Conservation (phyloP, 106 monocot species). For the Vanilla planifolia region DNA sequence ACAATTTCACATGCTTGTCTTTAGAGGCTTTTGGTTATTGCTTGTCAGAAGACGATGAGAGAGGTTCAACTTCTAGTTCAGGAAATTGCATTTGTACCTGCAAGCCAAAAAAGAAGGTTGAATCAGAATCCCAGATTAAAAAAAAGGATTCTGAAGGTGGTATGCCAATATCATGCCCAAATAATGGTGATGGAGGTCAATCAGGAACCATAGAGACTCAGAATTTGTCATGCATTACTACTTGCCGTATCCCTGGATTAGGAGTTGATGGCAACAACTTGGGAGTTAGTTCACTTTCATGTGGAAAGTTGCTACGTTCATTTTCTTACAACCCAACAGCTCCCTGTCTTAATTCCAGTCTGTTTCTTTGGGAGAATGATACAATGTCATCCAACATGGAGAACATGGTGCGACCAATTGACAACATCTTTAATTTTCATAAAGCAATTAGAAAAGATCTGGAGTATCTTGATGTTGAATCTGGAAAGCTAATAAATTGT, state of each 20-base stretch:
- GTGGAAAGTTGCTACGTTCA: conserved; percentile 48
- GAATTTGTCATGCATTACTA: conserved; percentile 10
- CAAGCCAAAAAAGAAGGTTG: conserved; percentile 3
- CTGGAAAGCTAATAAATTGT: conserved; percentile 79
- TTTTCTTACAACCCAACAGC: conserved; percentile 60
- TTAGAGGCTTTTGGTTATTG: conserved; percentile 22
- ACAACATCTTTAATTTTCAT: conserved; percentile 97
- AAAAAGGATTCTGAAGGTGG: conserved; percentile 14
- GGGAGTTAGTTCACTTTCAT: conserved; percentile 40
- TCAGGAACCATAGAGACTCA: conserved; percentile 12
- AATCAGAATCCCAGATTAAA: background rate
- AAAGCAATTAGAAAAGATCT: conserved; percentile 91
- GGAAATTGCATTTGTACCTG: conserved; percentile 49
- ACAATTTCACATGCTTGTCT: conserved; percentile 57
- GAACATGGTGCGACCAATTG: conserved; percentile 56
- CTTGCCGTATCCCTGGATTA: conserved; percentile 75
- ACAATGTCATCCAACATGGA: conserved; percentile 44
- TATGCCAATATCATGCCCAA: conserved; percentile 21
- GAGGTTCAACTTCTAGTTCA: conserved; percentile 21
- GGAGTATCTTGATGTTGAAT: conserved; percentile 93
- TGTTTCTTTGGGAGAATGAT: conserved; percentile 72
- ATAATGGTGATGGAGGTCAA: conserved; percentile 3
- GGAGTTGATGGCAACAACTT: conserved; percentile 53
- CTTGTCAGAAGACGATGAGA: conserved; percentile 23
- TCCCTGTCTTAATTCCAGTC: conserved; percentile 78